A percentile compares a stretch with the other conserved stretches of the same genome.
Conservation (phyloP, 768 basidiomycete species). For the Candolleomyces aberdarensis region DNA sequence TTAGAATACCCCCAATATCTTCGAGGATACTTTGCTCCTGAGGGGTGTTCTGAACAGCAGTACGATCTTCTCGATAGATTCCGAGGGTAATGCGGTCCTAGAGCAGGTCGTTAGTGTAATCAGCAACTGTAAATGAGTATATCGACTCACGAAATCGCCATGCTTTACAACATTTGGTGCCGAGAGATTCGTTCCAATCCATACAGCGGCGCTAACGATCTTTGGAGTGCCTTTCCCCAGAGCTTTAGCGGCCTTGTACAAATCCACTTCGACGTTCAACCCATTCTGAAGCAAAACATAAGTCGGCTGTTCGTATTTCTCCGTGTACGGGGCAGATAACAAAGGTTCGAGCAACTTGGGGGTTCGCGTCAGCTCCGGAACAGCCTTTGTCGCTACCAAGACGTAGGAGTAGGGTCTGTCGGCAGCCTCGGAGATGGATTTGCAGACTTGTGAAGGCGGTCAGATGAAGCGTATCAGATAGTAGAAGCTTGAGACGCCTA, state of each 20-base stretch:
- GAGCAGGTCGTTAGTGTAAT: neutral
- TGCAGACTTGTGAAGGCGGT: slow-evolving; percentile 42
- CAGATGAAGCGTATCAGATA: neutral
- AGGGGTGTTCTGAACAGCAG: slow-evolving; percentile 37
- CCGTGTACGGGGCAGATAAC: slow-evolving; percentile 44
- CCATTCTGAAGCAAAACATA: slow-evolving; percentile 73
- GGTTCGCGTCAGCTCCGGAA: slow-evolving; percentile 63
- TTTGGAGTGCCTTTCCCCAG: slow-evolving; percentile 42
- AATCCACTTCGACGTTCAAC: slow-evolving; percentile 62
- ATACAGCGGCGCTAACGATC: slow-evolving; percentile 54
- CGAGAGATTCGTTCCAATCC: slow-evolving; percentile 49
- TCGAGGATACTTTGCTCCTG: slow-evolving; percentile 39
- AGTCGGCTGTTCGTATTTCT: slow-evolving; percentile 47
- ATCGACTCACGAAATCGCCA: slow-evolving; percentile 45
- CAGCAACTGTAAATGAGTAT: neutral
- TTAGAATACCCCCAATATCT: slow-evolving; percentile 44
- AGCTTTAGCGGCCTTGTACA: slow-evolving; percentile 49
- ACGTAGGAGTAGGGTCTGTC: slow-evolving; percentile 64
- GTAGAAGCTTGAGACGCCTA: slow-evolving; percentile 27
- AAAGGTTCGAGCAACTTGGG: slow-evolving; percentile 55
- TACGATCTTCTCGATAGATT: slow-evolving; percentile 47
- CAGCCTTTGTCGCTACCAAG: slow-evolving; percentile 64
- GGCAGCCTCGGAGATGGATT: slow-evolving; percentile 55
- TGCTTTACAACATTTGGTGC: slow-evolving; percentile 50
- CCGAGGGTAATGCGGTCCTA: slow-evolving; percentile 54